Evolutionary conservation across 768 basidiomycete genomes (phyloP), one percentile per base, ranked within the genome.

Genomic region (Kwoniella shandongensis): DNA sequence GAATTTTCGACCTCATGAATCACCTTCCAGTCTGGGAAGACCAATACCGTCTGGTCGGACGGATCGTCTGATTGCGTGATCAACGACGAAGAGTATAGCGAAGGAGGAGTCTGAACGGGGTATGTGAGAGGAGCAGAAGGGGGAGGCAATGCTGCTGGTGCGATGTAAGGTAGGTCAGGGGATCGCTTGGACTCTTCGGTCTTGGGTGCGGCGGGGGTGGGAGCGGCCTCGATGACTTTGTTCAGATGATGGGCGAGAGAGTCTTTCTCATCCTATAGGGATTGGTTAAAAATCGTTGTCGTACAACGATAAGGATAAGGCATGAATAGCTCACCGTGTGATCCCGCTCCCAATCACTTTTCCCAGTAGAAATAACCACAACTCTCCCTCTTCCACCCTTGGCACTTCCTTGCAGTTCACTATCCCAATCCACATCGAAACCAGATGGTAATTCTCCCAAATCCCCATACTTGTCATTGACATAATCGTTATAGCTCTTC

Each of bases 1-100:
- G 86, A 82, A 30, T 84, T 80, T 22, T 83, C 82, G 13, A 97
- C 85, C 49, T 86, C 86, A 1, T 84, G 81, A 26, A 93, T 82
- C 44, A 91, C 81, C 64, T 85, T 91, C 80, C 86, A 98, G 77
- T 99, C 94, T 5, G 94, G 94, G 66, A 99, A 84, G 1, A 97
- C 83, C 40, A 99, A 81, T 17, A 93, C 88, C 0, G 88, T 88
- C 63, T 93, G 87, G 49, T 80, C 79, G 46, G 83, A 80, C 32
- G 81, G 73, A 54, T 85, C 81, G 50, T 85, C 82, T n/a, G 83
- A 85, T 47, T 91, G 77, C 6, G 88, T 84, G 54, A 80, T 80
- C 67, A 91, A 87, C 68, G 87, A 91, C 23, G 89, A 90, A 67
- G 94, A 94, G 42, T 91, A 80, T 32, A 94, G 83, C 2, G 88